Percentiles rank a stretch among this genome's conserved stretches.
These are phyloP conservation scores for Candida qinlingensis DNA, from an alignment of 805 yeast genomes.

Conservation along the genomic window DNA sequence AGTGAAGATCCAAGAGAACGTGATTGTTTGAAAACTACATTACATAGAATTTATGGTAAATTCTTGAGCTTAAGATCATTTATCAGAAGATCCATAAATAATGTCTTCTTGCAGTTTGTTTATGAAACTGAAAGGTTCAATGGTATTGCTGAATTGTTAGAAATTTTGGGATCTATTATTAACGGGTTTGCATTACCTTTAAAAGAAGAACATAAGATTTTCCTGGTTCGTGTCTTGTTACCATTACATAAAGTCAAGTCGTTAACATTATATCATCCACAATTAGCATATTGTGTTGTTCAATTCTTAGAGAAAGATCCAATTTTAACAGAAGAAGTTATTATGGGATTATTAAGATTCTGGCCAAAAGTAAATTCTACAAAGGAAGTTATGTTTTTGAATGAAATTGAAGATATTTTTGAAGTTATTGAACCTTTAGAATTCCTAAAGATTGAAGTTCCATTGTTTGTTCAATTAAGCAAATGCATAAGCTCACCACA, in stretches of 20 bases:
- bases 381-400: constrained; percentile 91
- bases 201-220: constrained; percentile 94
- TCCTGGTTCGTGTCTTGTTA: constrained; percentile 75
- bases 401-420: constrained; percentile 93
- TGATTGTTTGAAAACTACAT: constrained; percentile 89
- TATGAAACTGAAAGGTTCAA: constrained; percentile 95
- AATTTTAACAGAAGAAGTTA: constrained; percentile 87
- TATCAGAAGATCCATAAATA: constrained; percentile 85
- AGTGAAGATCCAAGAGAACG: constrained; percentile 96
- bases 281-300: constrained; percentile 92
- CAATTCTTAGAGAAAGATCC: constrained; percentile 97
- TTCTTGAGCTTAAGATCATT: constrained; percentile 84
- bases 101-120: constrained; percentile 86
- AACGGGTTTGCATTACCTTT: constrained; percentile 97
- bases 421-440: constrained; percentile 94
- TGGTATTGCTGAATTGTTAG: constrained; percentile 91
- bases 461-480: constrained; percentile 88
- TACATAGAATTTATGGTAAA: constrained; percentile 95
- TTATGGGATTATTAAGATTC: constrained; percentile 84
- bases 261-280: constrained; percentile 89
- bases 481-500: constrained; percentile 93
- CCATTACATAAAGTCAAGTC: constrained; percentile 93
- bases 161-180: constrained; percentile 91
- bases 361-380: constrained; percentile 97
- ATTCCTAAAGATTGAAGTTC: constrained; percentile 86